Evolutionary conservation across 75 land plant genomes (phyloP), one percentile per base, ranked within the genome.

Genomic region (Pinus albicaulis): DNA sequence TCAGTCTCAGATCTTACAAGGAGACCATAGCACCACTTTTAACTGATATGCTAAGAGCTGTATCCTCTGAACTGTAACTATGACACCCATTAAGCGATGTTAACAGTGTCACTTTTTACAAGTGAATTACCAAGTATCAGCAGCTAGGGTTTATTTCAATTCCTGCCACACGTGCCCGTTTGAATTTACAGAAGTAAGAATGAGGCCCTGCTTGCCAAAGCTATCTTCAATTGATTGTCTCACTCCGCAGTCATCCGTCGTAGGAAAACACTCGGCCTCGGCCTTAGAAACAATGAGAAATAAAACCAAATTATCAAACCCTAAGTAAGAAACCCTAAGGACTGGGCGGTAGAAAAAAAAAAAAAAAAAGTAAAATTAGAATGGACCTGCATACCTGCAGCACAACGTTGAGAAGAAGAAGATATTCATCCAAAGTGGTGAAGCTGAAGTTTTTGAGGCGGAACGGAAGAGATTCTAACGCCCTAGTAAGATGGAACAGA

Each of bases 331-430:
- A 44, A n/a, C 10, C 44, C 10, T 19, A 11, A 38, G 41, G 41
- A 38, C 5, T 38, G 41, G 41, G 41, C 4, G 41, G 5, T 1
- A 31, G 31, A 31, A 7, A 3, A 44, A 20, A 48, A 41, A n/a
- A 19, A n/a, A n/a, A 17, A 41, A 44, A 20, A 48, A 41, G 41
- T 36, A n/a, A n/a, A 17, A 41, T 20, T 7, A 68, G 17, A 68
- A 44, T 20, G 11, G 36, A 0, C 2, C 5, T 66, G n/a, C 48
- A 19, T 8, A 68, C 71, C 71, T 68, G 71, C 53, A 68, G 7
- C 34, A 68, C 71, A 68, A 68, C 17, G 53, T 68, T 41, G 48
- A 68, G 71, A 20, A 68, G 71, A 7, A 68, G 71, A 68, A 68
- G 71, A 38, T 10, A 68, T 17, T 68, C 71, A 10, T 68, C 23